phyloP scores from a whole-genome alignment of 139 green algal species.

The Tetradesmus obliquus region DNA sequence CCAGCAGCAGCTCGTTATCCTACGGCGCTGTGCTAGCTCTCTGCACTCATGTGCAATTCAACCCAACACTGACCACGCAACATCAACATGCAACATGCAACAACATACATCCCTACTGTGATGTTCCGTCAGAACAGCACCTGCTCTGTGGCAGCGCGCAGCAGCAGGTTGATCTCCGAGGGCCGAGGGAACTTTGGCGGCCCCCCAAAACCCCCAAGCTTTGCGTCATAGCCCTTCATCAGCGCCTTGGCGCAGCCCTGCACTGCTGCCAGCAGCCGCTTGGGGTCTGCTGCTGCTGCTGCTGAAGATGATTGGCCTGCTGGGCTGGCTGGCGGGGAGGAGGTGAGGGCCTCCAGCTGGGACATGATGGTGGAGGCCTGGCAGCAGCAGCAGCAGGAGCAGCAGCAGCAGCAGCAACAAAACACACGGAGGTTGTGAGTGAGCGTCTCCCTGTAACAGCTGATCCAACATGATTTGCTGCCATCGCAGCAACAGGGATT shows the following conservation, averaged over 20 bases:
- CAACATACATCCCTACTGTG: too few species aligned
- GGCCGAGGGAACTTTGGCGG: conserved; percentile 94
- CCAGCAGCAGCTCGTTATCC: background rate
- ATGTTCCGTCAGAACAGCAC: background rate
- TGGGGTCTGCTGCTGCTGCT: background rate
- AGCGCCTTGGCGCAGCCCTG: conserved; percentile 16
- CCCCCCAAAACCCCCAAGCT: conserved; percentile 82
- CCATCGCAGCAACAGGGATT: background rate
- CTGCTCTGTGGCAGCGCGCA: conserved; percentile 50
- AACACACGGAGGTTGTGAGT: too few species aligned
- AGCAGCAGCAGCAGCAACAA: background rate
- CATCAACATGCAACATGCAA: too few species aligned
- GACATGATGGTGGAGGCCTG: background rate
- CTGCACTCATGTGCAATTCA: too few species aligned
- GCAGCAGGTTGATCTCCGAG: conserved; percentile 82
- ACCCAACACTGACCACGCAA: too few species aligned
- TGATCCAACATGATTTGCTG: too few species aligned
- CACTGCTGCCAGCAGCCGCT: conserved; percentile 11
- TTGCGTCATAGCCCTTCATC: conserved; percentile 68
- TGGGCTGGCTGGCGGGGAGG: background rate
- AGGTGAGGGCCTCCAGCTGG: conserved; percentile 37
- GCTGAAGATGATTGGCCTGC: too few species aligned
- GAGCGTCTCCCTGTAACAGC: too few species aligned
- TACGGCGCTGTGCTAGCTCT: too few species aligned
- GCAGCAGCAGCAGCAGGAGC: conserved; percentile 1